A percentile compares a stretch with the other conserved stretches of the same genome.
Conservation (phyloP, 2,329 filamentous ascomycete genomes). For the Talaromyces sp. region DNA sequence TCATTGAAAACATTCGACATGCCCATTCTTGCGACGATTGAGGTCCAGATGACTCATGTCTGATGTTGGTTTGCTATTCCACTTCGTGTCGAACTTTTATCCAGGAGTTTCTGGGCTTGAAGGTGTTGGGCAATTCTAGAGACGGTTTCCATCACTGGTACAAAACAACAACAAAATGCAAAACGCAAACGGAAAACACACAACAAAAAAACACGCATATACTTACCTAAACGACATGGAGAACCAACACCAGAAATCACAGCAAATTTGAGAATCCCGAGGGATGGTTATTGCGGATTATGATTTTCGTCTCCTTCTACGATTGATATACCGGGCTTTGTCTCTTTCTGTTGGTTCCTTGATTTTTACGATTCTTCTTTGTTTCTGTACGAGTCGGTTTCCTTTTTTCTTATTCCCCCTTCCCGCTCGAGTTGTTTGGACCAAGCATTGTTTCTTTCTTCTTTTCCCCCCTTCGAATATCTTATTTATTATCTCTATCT, state of each 20-base stretch:
- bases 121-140: constrained; percentile 25
- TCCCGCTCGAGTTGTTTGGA: constrained; percentile 3
- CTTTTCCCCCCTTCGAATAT: background rate
- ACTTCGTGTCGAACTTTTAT: constrained; percentile 8
- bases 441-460: background rate
- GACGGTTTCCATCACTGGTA: constrained; percentile 33
- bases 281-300: background rate
- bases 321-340: background rate
- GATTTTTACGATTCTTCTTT: constrained; percentile 2
- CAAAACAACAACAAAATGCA: constrained; percentile 18
- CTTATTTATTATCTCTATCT: background rate
- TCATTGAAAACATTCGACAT: background rate
- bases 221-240: background rate
- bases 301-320: background rate
- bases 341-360: background rate
- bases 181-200: constrained; percentile 1
- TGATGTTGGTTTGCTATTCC: background rate
- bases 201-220: constrained; percentile 3
- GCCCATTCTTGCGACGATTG: background rate
- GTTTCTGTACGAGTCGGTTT: background rate
- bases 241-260: background rate
- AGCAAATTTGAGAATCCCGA: background rate
- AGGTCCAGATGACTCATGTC: background rate
- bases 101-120: constrained; percentile 18
- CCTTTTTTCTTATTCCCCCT: background rate